These are phyloP conservation scores for Coniosporium tulheliwenetii DNA, from an alignment of 2,329 filamentous ascomycete species.

Conservation along the genomic window DNA sequence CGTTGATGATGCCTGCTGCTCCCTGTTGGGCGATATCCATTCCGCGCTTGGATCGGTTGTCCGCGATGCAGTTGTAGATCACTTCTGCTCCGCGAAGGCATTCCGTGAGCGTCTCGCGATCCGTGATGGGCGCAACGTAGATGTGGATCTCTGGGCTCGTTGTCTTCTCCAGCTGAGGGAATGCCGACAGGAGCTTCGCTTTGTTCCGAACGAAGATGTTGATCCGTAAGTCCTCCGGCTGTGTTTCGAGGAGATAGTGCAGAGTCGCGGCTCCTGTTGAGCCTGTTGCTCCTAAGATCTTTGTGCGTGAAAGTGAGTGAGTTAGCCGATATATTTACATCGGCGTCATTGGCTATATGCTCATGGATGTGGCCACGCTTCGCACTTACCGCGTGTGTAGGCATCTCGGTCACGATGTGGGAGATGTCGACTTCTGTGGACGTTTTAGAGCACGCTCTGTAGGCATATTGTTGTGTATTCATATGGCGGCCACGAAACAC, in stretches of 20 bases:
- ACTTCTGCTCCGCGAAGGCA: slow-evolving; percentile 7
- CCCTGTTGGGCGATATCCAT: not conserved
- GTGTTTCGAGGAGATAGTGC: slow-evolving; percentile 5
- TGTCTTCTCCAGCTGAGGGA: slow-evolving; percentile 7
- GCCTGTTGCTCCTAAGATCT: slow-evolving; percentile 9
- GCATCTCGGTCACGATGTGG: no score
- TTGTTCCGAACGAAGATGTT: slow-evolving; percentile 10
- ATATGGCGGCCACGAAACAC: no score
- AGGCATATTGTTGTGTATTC: no score
- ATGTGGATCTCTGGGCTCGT: slow-evolving; percentile 4
- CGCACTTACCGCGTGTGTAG: no score
- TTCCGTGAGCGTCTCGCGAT: slow-evolving; percentile 4
- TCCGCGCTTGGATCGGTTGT: slow-evolving; percentile 3
- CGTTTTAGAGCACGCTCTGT: no score
- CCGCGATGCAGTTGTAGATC: slow-evolving; percentile 9
- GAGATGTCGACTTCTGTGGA: no score
- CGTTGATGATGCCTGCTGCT: slow-evolving; percentile 1
- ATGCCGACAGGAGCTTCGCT: slow-evolving; percentile 6
- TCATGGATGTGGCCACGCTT: no score
- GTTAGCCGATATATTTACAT: no score
- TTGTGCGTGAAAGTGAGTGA: no score
- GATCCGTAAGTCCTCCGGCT: slow-evolving; percentile 6
- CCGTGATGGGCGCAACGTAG: slow-evolving; percentile 3
- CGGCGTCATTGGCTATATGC: no score
- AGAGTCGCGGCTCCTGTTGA: slow-evolving; percentile 10